Evolutionary conservation across 192 early-diverging fungal species (phyloP).

Genomic region (Backusella morwellensis): DNA sequence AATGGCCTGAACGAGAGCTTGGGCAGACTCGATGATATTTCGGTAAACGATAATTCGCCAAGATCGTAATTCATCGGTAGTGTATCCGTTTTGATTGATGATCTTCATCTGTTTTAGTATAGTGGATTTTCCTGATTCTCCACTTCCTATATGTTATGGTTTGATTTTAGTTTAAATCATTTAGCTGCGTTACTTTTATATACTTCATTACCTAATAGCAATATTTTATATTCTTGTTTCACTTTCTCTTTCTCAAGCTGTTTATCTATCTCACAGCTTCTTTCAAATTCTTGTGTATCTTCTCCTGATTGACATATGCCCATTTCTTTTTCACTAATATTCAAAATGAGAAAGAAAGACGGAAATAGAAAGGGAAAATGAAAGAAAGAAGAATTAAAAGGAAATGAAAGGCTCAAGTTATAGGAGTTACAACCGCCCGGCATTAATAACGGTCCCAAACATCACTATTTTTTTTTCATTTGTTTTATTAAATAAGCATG

Average conservation of each 20-base stretch:
- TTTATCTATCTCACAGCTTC: constrained; percentile 58
- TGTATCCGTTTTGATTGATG: constrained; percentile 91
- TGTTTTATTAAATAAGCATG: not conserved
- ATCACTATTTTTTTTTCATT: not conserved
- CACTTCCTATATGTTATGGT: constrained; percentile 57
- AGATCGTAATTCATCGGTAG: constrained; percentile 69
- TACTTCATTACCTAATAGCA: constrained; percentile 57
- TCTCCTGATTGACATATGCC: constrained; percentile 30
- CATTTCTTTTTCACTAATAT: constrained; percentile 6
- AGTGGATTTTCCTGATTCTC: constrained; percentile 95
- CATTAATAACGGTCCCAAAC: not conserved
- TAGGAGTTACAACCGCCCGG: not conserved
- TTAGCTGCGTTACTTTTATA: not conserved
- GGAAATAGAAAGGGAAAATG: not conserved
- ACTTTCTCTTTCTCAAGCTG: constrained; percentile 59
- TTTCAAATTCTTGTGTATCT: constrained; percentile 30
- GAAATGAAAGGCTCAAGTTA: not conserved
- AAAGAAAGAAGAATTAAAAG: constrained; percentile 7
- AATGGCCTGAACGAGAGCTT: constrained; percentile 72
- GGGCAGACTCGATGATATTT: constrained; percentile 83
- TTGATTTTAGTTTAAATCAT: not conserved
- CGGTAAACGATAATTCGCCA: constrained; percentile 83
- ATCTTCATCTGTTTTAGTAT: constrained; percentile 99
- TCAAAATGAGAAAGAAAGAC: not conserved
- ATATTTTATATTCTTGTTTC: constrained; percentile 73